Percentiles rank a stretch among this genome's conserved stretches.
Conservation (phyloP, 164 flowering plant species). For the Dillenia turbinata region DNA sequence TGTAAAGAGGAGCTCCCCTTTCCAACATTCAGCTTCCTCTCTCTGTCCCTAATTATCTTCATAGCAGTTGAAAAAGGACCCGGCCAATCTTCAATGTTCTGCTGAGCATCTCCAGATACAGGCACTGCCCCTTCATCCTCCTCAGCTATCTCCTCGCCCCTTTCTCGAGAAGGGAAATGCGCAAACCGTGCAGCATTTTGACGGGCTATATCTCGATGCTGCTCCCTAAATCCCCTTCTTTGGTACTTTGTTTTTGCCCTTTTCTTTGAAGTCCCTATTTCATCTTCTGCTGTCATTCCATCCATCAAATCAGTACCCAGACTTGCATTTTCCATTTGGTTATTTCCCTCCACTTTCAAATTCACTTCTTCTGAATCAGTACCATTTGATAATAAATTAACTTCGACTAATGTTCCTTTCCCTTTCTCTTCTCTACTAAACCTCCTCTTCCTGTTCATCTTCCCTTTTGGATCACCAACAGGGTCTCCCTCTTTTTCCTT, state of each 20-base stretch:
- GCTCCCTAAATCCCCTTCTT: slow-evolving; percentile 14
- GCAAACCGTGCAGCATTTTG: slow-evolving; percentile 55
- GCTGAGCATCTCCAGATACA: slow-evolving; percentile 3
- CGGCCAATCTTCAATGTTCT: slow-evolving; percentile 77
- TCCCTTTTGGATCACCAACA: slow-evolving; percentile 8
- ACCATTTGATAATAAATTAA: slow-evolving; percentile 7
- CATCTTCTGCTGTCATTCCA: neutral
- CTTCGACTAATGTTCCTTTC: slow-evolving; percentile 19
- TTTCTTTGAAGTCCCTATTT: neutral
- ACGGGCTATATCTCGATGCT: slow-evolving; percentile 34
- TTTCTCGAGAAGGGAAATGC: slow-evolving; percentile 31
- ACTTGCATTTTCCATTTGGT: neutral
- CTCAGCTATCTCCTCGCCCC: slow-evolving; percentile 5
- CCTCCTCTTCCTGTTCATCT: slow-evolving; percentile 7
- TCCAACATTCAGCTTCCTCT: slow-evolving; percentile 15
- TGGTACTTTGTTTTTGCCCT: neutral
- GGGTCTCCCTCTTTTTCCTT: slow-evolving; percentile 2
- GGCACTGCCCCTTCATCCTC: slow-evolving; percentile 21
- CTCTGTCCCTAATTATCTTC: slow-evolving; percentile 65
- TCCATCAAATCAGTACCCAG: neutral
- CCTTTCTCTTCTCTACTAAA: slow-evolving; percentile 32
- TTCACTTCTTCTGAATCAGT: slow-evolving; percentile 2
- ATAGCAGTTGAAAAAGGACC: slow-evolving; percentile 92
- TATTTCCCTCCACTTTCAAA: slow-evolving; percentile 7
- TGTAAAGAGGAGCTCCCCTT: slow-evolving; percentile 5